These are phyloP conservation scores for Arthrobotrys pseudoclavata DNA, from an alignment of 2,329 filamentous ascomycete genomes.

Conservation along the genomic window DNA sequence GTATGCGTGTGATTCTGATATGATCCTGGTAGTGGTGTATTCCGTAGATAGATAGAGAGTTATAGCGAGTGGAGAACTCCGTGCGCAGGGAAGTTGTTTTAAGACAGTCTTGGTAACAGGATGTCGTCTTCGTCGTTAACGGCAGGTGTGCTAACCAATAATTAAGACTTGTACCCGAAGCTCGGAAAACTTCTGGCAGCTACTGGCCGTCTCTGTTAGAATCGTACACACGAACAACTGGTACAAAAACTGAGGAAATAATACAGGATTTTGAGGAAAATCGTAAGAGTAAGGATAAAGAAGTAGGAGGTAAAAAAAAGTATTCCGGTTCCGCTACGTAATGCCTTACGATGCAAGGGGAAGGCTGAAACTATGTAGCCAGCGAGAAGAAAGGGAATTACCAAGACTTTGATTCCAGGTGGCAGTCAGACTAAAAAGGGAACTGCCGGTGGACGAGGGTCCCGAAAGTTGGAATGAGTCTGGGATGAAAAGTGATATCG, in stretches of 20 bases:
- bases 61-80: slow-evolving; percentile 18
- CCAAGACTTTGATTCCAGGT: slow-evolving; percentile 23
- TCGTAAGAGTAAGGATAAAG: background rate
- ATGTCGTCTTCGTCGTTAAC: slow-evolving; percentile 16
- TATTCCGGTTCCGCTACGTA: slow-evolving; percentile 43
- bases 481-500: slow-evolving; percentile 13
- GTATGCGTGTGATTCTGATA: background rate
- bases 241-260: background rate
- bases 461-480: slow-evolving; percentile 12
- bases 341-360: slow-evolving; percentile 50
- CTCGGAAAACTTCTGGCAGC: slow-evolving; percentile 10
- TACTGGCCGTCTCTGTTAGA: background rate
- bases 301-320: slow-evolving; percentile 7
- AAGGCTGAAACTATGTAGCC: slow-evolving; percentile 50
- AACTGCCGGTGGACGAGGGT: slow-evolving; percentile 28
- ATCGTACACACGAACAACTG: background rate
- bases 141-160: background rate
- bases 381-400: slow-evolving; percentile 35
- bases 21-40: slow-evolving; percentile 9
- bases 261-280: background rate
- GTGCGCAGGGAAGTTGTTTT: slow-evolving; percentile 19
- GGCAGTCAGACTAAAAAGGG: slow-evolving; percentile 36
- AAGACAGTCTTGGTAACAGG: slow-evolving; percentile 18
- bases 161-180: background rate
- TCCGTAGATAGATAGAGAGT: slow-evolving; percentile 1